Conservation (phyloP, 805 yeast genomes). For the Schizosaccharomyces cryophilus region DNA sequence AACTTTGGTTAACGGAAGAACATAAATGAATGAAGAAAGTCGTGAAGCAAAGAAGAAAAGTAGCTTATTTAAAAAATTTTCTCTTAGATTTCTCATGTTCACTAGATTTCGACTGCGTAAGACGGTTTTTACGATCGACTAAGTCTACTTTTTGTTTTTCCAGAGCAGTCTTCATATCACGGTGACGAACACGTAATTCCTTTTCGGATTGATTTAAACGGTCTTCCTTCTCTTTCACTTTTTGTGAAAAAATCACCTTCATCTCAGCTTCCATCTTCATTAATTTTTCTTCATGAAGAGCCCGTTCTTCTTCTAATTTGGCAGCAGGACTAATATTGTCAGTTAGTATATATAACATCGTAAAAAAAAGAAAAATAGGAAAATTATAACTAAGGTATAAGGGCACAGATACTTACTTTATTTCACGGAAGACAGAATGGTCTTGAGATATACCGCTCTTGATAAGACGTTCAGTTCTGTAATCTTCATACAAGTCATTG, state of each 20-base stretch:
- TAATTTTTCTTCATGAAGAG: slow-evolving; percentile 76
- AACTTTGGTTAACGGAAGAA: too few species aligned
- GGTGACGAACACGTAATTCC: slow-evolving; percentile 81
- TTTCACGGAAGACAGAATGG: slow-evolving; percentile 74
- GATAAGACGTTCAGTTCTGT: slow-evolving; percentile 60
- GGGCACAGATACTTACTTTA: slow-evolving; percentile 15
- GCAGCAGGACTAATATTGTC: slow-evolving; percentile 50
- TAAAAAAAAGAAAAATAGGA: too few species aligned
- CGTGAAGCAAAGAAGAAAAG: not conserved
- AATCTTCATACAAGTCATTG: slow-evolving; percentile 89
- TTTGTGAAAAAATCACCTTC: slow-evolving; percentile 89
- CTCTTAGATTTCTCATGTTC: not conserved
- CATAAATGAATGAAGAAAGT: too few species aligned
- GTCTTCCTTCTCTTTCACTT: slow-evolving; percentile 89
- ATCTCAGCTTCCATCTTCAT: slow-evolving; percentile 88
- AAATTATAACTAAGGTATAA: too few species aligned
- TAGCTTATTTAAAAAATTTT: not conserved
- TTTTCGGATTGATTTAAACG: slow-evolving; percentile 91
- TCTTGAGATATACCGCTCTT: slow-evolving; percentile 82
- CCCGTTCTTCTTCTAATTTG: slow-evolving; percentile 82
- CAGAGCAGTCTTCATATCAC: slow-evolving; percentile 89
- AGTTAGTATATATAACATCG: not conserved
- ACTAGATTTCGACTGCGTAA: slow-evolving; percentile 15
- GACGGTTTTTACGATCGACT: slow-evolving; percentile 69
- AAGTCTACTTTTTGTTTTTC: slow-evolving; percentile 66